Evolutionary conservation across 2,329 filamentous ascomycete species (phyloP), one percentile per base, ranked within the genome.

Genomic region (Dichotomopilus funicola): DNA sequence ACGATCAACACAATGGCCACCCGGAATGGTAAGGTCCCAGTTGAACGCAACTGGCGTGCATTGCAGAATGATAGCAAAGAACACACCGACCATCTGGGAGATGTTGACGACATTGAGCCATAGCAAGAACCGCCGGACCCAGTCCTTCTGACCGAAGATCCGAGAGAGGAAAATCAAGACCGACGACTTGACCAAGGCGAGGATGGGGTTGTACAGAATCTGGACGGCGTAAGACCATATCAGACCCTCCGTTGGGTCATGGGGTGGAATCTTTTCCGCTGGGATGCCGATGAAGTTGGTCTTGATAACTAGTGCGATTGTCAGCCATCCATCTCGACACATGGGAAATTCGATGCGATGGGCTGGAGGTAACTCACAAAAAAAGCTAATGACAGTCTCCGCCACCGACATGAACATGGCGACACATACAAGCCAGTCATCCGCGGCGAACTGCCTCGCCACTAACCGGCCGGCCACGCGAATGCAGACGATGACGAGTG

Each of bases 21-120:
- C 64, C 27, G 68, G 69, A 52, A 75, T 64, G 46, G 74, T 66
- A 7, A 68, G 65, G 58, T 77, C 53, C 77, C 77, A 79, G 62
- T 72, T 72, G 59, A 69, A 75, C 8, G 64, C 54, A 7, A 78
- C 64, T 0, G 75, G 75, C 6, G 64, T 59, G 62, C 75, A 76
- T 50, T 73, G 69, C 12, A 73, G 66, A 6, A 73, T 58, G 3
- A 66, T 67, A 10, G 67, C 67, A 12, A 71, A 54, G 47, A 70
- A 65, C 50, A 70, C 70, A 41, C 63, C 64, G 4, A 65, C 55
- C 64, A 68, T 67, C 53, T 66, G 64, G 2, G 63, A 43, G 42
- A 70, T 62, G 37, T 70, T 70, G 61, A 67, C 62, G 3, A 64
- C 41, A 40, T 67, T 64, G 51, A 68, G 64, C 53, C 67, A 61